Evolutionary conservation across 345 rosid genomes (phyloP), one percentile per base, ranked within the genome.

Genomic region (Rhodamnia argentea): DNA sequence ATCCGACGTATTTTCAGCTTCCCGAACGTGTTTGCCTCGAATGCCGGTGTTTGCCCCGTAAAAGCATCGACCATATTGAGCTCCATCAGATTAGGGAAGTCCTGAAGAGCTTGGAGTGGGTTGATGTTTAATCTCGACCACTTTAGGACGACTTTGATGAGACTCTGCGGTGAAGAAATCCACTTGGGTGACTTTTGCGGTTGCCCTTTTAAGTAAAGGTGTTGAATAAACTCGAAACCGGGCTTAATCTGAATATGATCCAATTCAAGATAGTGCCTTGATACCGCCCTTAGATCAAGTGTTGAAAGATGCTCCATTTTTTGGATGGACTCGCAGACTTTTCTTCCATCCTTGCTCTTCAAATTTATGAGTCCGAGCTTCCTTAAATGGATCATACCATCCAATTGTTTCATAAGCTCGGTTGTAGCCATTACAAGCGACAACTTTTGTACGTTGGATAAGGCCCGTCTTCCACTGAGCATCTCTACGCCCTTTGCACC

Each of bases 141-240:
- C 64, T 52, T 62, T 23, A 85, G 87, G n/a, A 42, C 23, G 1
- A 87, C 29, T 58, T 82, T 87, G 4, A 70, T 13, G 27, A 85
- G 83, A 64, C 59, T 54, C 47, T 82, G 32, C 29, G 54, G 44
- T 3, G 54, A 26, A 13, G 82, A 37, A 59, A 85, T 15, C 87
- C 87, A 87, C 56, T 2, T 2, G 29, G 87, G 89, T 9, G 82
- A 26, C 16, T n/a, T 29, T 50, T 12, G 27, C 14, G 85, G 83
- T 26, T 85, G 59, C n/a, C 89, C 85, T 55, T 23, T 47, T n/a
- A 86, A 81, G 84, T 84, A 82, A 18, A 87, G 84, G 52, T 82
- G 81, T 55, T 55, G 85, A 55, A 85, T 83, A 44, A 42, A 47
- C 60, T 53, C 83, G 14, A 83, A 83, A 24, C 29, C 6, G 0